phyloP scores from a whole-genome alignment of 139 green algal species.

The Medakamo hakoo region DNA sequence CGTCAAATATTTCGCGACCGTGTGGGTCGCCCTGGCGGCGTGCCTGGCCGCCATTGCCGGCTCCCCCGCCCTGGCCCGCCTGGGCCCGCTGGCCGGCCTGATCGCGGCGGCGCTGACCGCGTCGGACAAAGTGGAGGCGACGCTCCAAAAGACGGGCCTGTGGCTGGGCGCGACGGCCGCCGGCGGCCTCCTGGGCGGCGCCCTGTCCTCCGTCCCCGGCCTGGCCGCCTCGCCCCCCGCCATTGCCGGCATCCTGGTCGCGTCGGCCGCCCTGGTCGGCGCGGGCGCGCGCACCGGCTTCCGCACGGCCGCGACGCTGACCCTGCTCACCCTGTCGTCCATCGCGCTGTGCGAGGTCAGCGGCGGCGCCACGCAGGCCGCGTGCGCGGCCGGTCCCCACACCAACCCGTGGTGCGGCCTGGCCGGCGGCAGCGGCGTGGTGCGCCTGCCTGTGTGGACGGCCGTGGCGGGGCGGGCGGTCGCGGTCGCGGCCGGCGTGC shows the following conservation, averaged over 20 bases:
- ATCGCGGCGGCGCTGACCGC: not conserved
- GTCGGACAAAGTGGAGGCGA: not conserved
- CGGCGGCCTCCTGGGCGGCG: not conserved
- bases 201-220: not conserved
- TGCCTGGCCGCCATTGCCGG: not conserved
- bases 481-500: not conserved
- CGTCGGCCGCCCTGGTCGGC: too few species aligned
- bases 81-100: not conserved
- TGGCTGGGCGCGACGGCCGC: not conserved
- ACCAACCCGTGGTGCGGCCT: too few species aligned
- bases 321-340: not conserved
- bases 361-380: not conserved
- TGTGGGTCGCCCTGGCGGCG: not conserved
- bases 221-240: not conserved
- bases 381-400: too few species aligned
- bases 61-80: not conserved
- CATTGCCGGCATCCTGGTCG: not conserved
- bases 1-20: not conserved
- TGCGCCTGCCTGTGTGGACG: too few species aligned
- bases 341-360: not conserved
- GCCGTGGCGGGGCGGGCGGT: too few species aligned
- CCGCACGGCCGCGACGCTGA: not conserved
- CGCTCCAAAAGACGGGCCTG: not conserved
- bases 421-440: too few species aligned
- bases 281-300: not conserved